Evolutionary conservation across 2,329 filamentous ascomycete species (phyloP).

Genomic region (Samsoniella hepiali): DNA sequence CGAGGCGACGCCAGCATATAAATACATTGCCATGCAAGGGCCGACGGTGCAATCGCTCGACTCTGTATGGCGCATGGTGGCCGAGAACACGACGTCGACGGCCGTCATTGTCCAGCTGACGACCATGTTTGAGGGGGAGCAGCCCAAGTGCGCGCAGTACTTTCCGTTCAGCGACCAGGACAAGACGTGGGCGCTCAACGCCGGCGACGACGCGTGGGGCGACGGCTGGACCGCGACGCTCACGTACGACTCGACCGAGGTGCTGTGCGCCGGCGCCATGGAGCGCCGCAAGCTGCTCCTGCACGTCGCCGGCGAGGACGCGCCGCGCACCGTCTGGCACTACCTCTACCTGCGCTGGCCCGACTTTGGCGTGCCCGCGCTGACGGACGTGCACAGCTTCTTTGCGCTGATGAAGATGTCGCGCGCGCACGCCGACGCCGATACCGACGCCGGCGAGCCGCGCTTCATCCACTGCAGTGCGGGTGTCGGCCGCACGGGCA

Average conservation of each 20-base stretch:
- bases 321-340: slow-evolving; percentile 69
- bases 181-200: slow-evolving; percentile 56
- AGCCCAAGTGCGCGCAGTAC: slow-evolving; percentile 87
- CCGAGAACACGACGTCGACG: slow-evolving; percentile 67
- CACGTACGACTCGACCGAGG: slow-evolving; percentile 61
- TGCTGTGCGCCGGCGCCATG: slow-evolving; percentile 53
- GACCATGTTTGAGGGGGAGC: slow-evolving; percentile 72
- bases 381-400: slow-evolving; percentile 64
- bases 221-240: slow-evolving; percentile 68
- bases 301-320: slow-evolving; percentile 44
- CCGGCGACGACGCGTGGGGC: slow-evolving; percentile 58
- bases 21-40: slow-evolving; percentile 92
- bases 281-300: slow-evolving; percentile 73
- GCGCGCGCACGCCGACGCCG: slow-evolving; percentile 46
- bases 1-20: slow-evolving; percentile 39
- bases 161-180: slow-evolving; percentile 63
- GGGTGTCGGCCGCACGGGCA: slow-evolving; percentile 89
- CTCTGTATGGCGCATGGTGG: slow-evolving; percentile 95
- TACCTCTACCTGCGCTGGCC: slow-evolving; percentile 86
- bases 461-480: slow-evolving; percentile 86
- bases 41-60: slow-evolving; percentile 72
- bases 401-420: slow-evolving; percentile 68
- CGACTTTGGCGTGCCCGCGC: slow-evolving; percentile 78
- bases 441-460: slow-evolving; percentile 50
- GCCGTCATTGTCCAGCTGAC: slow-evolving; percentile 94